A percentile compares a stretch with the other conserved stretches of the same genome.
Conservation (phyloP, 768 basidiomycete species). For the Agrocybe praecox region DNA sequence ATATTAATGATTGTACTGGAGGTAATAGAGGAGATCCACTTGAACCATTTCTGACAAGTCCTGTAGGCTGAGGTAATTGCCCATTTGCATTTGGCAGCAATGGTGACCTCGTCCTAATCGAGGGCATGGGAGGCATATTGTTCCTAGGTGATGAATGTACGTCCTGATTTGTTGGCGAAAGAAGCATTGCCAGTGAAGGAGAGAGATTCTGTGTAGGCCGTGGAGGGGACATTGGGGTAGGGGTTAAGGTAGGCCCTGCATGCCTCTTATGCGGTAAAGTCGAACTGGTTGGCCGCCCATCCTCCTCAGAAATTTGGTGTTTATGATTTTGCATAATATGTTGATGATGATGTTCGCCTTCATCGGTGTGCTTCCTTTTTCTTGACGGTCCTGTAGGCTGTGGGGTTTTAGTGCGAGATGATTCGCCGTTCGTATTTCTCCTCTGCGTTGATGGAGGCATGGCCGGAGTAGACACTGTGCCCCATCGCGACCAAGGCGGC, state of each 20-base stretch:
- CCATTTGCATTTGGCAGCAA: slow-evolving; percentile 21
- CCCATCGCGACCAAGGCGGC: slow-evolving; percentile 53
- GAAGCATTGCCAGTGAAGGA: slow-evolving; percentile 65
- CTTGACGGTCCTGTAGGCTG: slow-evolving; percentile 35
- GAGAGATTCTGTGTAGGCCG: slow-evolving; percentile 52
- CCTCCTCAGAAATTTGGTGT: slow-evolving; percentile 15
- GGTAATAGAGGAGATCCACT: slow-evolving; percentile 24
- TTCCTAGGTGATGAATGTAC: slow-evolving; percentile 35
- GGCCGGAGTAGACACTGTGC: slow-evolving; percentile 45
- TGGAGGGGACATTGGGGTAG: slow-evolving; percentile 31
- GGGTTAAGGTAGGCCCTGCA: slow-evolving; percentile 30
- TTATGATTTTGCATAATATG: slow-evolving; percentile 2
- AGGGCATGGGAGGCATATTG: neutral
- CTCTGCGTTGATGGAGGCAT: slow-evolving; percentile 47
- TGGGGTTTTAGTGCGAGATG: slow-evolving; percentile 32
- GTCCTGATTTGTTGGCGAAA: slow-evolving; percentile 53
- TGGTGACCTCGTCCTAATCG: slow-evolving; percentile 6
- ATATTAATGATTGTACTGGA: slow-evolving; percentile 24
- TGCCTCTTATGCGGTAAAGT: slow-evolving; percentile 36
- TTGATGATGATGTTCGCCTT: slow-evolving; percentile 28
- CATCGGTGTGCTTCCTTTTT: slow-evolving; percentile 50
- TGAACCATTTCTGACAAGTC: slow-evolving; percentile 18
- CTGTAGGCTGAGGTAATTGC: slow-evolving; percentile 27
- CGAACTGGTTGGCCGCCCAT: slow-evolving; percentile 23
- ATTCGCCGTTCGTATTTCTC: slow-evolving; percentile 32